Percentiles rank a stretch among this genome's conserved stretches.
phyloP scores from a whole-genome alignment of 2,329 filamentous ascomycete genomes.

The Penicillium italicum region DNA sequence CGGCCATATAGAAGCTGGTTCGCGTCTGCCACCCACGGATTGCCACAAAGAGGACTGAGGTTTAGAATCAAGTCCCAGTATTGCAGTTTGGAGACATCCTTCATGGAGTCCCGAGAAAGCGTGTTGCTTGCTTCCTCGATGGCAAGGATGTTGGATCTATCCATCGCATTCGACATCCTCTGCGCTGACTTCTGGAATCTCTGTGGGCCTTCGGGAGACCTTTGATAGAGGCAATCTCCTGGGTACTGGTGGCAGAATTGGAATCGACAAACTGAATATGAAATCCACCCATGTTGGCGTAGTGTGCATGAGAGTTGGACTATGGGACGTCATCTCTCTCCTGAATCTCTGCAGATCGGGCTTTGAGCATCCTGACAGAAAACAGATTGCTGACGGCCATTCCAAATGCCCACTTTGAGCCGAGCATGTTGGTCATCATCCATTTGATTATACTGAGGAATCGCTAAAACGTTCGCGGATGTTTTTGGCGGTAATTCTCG shows the following conservation, averaged over 20 bases:
- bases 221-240: background rate
- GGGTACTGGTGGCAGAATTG: background rate
- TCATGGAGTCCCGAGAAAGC: background rate
- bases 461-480: background rate
- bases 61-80: background rate
- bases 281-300: constrained; percentile 1
- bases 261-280: background rate
- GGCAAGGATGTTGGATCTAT: background rate
- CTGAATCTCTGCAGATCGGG: background rate
- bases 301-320: background rate
- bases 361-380: background rate
- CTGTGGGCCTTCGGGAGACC: background rate
- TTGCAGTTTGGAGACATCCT: background rate
- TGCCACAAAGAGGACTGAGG: background rate
- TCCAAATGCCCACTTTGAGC: background rate
- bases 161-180: background rate
- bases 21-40: background rate
- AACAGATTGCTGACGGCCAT: background rate
- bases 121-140: background rate
- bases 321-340: background rate
- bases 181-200: background rate
- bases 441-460: background rate
- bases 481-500: background rate
- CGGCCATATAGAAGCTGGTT: background rate
- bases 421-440: background rate